Evolutionary conservation across 225 moss, liverwort and hornwort species (phyloP).

Genomic region (Sphagnum contortum): DNA sequence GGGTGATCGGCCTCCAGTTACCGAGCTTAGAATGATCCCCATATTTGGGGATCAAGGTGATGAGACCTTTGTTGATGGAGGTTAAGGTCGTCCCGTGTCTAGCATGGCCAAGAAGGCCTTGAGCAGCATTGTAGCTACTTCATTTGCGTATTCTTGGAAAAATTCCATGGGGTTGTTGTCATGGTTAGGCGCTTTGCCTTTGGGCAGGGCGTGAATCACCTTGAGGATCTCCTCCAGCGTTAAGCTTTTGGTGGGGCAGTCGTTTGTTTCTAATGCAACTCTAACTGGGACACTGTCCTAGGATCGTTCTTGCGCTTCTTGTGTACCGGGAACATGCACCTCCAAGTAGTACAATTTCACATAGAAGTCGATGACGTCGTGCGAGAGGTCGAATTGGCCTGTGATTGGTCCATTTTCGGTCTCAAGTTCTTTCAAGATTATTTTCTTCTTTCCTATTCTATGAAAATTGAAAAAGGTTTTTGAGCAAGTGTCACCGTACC

Average conservation of each 20-base stretch:
- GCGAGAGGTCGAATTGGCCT: background rate
- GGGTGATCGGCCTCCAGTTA: background rate
- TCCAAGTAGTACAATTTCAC: background rate
- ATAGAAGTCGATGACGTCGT: background rate
- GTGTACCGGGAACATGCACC: background rate
- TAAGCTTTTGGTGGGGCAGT: background rate
- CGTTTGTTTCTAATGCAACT: background rate
- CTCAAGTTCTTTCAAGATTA: background rate
- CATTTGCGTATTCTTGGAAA: background rate
- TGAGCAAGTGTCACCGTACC: background rate
- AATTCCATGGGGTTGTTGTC: conserved; percentile 5
- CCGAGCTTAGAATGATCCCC: background rate
- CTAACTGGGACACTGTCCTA: background rate
- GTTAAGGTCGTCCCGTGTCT: background rate
- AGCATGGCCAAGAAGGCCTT: background rate
- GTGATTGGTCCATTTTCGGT: background rate
- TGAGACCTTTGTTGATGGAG: background rate
- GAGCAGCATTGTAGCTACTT: background rate
- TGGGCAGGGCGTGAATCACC: background rate
- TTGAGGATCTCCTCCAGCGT: background rate
- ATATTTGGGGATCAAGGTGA: conserved; percentile 1
- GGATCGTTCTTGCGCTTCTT: background rate
- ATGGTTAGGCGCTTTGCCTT: conserved; percentile 1
- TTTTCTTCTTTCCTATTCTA: background rate
- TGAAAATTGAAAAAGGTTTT: background rate